Base-by-base conservation (phyloP, 441 rosid species). In the Jatropha podagrica region DNA sequence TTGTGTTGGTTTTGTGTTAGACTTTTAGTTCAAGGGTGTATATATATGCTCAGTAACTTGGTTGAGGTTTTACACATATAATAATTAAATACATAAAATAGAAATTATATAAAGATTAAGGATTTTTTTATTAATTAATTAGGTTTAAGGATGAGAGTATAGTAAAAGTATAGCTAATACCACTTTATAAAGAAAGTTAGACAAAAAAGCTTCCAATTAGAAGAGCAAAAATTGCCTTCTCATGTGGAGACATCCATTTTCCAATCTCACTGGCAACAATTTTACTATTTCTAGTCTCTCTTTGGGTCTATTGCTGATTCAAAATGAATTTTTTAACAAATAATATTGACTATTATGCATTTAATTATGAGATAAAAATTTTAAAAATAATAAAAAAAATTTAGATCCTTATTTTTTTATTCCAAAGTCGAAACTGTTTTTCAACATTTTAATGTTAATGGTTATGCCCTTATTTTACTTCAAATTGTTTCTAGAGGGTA, bases 221-320 rank as follows among this genome's bases (percentile, higher is more conserved):
- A 78, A 65, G 68, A 78, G 71, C 76, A 78, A 83, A 80, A 89
- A 74, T 78, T 78, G 91, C 82, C 85, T 76, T 89, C 89, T 85
- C 77, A 48, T 75, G 80, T 81, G 90, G 96, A 83, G 81, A 88
- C 91, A 87, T 81, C 18, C 40, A 44, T 44, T 44, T 52, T 62
- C 13, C 58, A 26, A 10, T 42, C 56, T 58, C 7, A 37, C 17
- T 41, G n/a, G 26, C 7, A 27, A 56, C 77, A 66, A 65, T 46
- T 32, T 58, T 12, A 6, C 32, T 9, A 14, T 52, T 40, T 48
- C 40, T 11, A 52, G 61, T 38, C 60, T 63, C 32, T 1, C 46
- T 42, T 32, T 32, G 1, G 1, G 32, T 32, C 32, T 32, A 32
- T 32, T 32, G 0, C 32, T 32, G 1, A 32, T 32, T n/a, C n/a